A percentile compares a stretch with the other conserved stretches of the same genome.
Evolutionary conservation across 805 yeast genomes (phyloP).

Genomic region (Sporopachydermia quercuum): DNA sequence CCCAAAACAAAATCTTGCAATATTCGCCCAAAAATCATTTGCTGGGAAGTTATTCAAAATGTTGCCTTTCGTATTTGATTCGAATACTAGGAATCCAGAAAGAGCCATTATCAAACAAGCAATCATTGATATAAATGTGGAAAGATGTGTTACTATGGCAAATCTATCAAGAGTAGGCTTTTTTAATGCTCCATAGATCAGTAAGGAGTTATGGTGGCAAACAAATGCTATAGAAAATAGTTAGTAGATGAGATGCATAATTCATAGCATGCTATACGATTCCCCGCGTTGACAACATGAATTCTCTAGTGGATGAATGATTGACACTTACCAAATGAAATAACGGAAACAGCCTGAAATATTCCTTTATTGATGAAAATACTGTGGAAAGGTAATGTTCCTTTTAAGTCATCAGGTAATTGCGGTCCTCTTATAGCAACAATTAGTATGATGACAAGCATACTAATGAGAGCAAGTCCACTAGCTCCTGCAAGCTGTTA

Average conservation of each 20-base stretch:
- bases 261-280: too few relatives aligned
- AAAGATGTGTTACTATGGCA: conserved; percentile 64
- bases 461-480: conserved; percentile 72
- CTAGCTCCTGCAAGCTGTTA: conserved; percentile 64
- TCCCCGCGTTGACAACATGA: too few relatives aligned
- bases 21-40: conserved; percentile 58
- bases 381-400: conserved; percentile 27
- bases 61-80: conserved; percentile 71
- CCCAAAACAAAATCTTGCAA: conserved; percentile 86
- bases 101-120: conserved; percentile 69
- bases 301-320: too few relatives aligned
- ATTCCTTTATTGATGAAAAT: conserved; percentile 47
- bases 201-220: conserved; percentile 88
- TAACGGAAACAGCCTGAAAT: conserved; percentile 86
- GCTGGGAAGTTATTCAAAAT: conserved; percentile 75
- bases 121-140: conserved; percentile 67
- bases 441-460: conserved; percentile 62
- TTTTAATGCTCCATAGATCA: conserved; percentile 72
- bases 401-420: conserved; percentile 31
- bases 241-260: not conserved
- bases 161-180: conserved; percentile 67
- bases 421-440: conserved; percentile 65
- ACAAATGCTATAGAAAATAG: conserved; percentile 48
- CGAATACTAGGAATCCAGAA: conserved; percentile 64
- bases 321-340: conserved; percentile 40